Conservation (phyloP, 192 early-diverging fungal species). For the Helicostylum pulchrum region DNA sequence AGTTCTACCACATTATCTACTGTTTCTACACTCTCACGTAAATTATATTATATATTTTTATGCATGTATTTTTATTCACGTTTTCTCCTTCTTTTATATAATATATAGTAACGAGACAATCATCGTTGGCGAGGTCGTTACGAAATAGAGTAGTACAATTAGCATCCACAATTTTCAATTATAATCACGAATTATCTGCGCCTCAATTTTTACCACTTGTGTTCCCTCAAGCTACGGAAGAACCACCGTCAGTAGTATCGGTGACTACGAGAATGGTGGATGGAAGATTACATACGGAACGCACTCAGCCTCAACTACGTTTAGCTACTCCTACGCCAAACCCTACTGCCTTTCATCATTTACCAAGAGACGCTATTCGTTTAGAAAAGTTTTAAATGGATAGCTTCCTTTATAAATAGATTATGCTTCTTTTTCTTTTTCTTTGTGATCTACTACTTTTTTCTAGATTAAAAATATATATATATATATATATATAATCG, state of each 20-base stretch:
- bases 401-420: neutral
- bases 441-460: neutral
- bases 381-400: constrained; percentile 18
- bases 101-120: no score
- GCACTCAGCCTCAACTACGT: neutral
- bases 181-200: neutral
- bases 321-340: constrained; percentile 2
- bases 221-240: neutral
- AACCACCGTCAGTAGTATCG: neutral
- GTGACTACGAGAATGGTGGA: neutral
- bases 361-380: constrained; percentile 20
- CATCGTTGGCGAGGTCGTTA: no score
- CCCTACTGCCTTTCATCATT: constrained; percentile 12
- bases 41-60: no score
- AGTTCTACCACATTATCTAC: no score
- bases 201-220: neutral
- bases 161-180: no score
- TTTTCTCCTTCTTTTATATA: no score
- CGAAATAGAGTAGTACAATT: no score
- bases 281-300: neutral
- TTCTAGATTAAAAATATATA: no score
- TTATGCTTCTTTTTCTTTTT: neutral
- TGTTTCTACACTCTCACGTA: no score
- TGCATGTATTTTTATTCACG: no score
- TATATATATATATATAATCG: no score